A percentile compares a stretch with the other conserved stretches of the same genome.
These are phyloP conservation scores for Apophysomyces ossiformis DNA, from an alignment of 371 early-diverging fungal species.

Conservation along the genomic window DNA sequence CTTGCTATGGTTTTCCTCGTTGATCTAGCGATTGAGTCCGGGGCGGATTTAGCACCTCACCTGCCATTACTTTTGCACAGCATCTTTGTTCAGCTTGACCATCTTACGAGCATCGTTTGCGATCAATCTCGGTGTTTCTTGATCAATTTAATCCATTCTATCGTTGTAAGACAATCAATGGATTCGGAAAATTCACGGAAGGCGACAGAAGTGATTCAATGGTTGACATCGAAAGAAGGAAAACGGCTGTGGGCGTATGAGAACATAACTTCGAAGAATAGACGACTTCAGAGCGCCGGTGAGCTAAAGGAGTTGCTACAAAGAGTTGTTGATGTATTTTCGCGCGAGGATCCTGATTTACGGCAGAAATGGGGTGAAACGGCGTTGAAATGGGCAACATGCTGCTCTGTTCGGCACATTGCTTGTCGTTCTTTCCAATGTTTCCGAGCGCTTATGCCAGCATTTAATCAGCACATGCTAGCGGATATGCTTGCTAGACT, in stretches of 20 bases:
- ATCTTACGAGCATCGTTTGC: constrained; percentile 75
- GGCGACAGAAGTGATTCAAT: constrained; percentile 65
- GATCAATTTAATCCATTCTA: constrained; percentile 80
- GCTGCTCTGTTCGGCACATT: constrained; percentile 88
- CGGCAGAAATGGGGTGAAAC: constrained; percentile 86
- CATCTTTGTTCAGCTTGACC: constrained; percentile 82
- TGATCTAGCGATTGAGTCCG: constrained; percentile 81
- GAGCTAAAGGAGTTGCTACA: constrained; percentile 49
- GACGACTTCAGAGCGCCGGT: constrained; percentile 44
- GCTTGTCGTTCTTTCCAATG: constrained; percentile 91
- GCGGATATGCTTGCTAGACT: constrained; percentile 85
- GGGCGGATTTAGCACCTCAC: constrained; percentile 68
- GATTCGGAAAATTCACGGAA: constrained; percentile 60
- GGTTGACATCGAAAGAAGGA: constrained; percentile 73
- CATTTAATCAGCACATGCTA: constrained; percentile 79
- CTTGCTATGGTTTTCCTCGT: constrained; percentile 80
- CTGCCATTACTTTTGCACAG: constrained; percentile 78
- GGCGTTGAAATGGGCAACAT: constrained; percentile 90
- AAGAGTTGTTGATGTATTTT: constrained; percentile 59
- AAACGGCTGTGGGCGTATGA: constrained; percentile 83
- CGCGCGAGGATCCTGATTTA: constrained; percentile 68
- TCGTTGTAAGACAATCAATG: constrained; percentile 64
- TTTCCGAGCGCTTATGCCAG: constrained; percentile 80
- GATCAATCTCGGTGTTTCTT: constrained; percentile 83
- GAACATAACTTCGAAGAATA: constrained; percentile 70